Conservation (phyloP, 2,329 filamentous ascomycete species). For the Diplodia sapinea region DNA sequence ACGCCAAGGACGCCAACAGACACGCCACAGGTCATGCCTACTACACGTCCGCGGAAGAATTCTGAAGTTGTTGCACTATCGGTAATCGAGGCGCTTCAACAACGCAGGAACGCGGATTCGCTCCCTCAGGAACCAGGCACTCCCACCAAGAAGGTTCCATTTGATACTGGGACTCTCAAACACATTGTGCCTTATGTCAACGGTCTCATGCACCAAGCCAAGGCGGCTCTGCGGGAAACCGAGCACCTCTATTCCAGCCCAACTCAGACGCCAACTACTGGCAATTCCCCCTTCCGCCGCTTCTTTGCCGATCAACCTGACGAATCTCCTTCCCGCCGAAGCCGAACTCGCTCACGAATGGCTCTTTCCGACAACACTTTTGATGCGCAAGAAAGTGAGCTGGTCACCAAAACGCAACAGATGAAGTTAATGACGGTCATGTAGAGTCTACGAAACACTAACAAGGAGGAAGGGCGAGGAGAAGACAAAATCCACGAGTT, state of each 20-base stretch:
- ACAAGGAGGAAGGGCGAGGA: not conserved
- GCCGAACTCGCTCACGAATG: constrained; percentile 22
- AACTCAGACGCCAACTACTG: constrained; percentile 40
- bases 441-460: constrained; percentile 36
- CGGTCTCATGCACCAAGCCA: constrained; percentile 55
- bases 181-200: constrained; percentile 64
- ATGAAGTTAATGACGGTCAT: constrained; percentile 52
- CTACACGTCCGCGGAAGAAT: constrained; percentile 59
- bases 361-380: constrained; percentile 19
- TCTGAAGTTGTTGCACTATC: constrained; percentile 65
- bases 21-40: constrained; percentile 38
- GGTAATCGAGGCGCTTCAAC: constrained; percentile 66
- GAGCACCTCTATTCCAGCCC: constrained; percentile 57
- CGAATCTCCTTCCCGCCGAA: constrained; percentile 30
- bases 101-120: constrained; percentile 49
- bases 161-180: constrained; percentile 68
- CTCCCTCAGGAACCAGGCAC: constrained; percentile 38
- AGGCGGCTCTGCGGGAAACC: constrained; percentile 54
- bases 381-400: constrained; percentile 28
- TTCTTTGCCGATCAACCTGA: constrained; percentile 37
- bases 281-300: constrained; percentile 44
- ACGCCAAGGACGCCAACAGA: constrained; percentile 39
- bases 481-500: not conserved
- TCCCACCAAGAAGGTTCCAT: constrained; percentile 64
- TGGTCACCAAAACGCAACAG: constrained; percentile 34